phyloP scores from a whole-genome alignment of 768 basidiomycete genomes.

The Russula emetica region DNA sequence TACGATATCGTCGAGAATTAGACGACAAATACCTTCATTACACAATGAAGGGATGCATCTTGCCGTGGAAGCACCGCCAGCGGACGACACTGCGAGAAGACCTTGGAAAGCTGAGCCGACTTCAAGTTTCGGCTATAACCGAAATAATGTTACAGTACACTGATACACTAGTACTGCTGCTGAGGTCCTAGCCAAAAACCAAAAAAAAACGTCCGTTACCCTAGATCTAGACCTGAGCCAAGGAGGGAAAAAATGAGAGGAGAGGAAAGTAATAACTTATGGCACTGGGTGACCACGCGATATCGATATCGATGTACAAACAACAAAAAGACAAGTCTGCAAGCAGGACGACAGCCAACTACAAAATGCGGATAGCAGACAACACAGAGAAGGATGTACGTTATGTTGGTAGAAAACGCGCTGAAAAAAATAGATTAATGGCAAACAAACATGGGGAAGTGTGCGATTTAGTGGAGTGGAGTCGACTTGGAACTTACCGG shows the following conservation, averaged over 20 bases:
- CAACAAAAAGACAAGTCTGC: not conserved
- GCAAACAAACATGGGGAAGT: not conserved
- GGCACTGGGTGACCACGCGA: not conserved
- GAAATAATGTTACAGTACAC: not conserved
- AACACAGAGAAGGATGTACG: not conserved
- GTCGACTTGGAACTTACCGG: slow-evolving; percentile 46
- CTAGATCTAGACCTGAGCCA: not conserved
- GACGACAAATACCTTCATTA: too few relatives aligned
- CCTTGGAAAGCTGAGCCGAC: too few relatives aligned
- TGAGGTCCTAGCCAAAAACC: not conserved
- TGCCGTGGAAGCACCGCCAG: too few relatives aligned
- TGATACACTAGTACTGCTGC: not conserved
- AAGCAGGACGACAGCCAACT: not conserved
- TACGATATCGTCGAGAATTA: too few relatives aligned
- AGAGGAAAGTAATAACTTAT: not conserved
- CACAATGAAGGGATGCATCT: too few relatives aligned
- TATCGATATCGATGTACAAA: not conserved
- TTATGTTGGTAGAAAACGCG: slow-evolving; percentile 17
- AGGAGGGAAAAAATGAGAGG: not conserved
- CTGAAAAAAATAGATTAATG: not conserved
- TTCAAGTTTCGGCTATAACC: not conserved
- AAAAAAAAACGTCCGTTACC: not conserved
- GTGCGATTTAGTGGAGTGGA: not conserved
- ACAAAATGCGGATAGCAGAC: not conserved
- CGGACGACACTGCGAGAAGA: too few relatives aligned